Conservation (phyloP, 106 monocot species). For the Gastrodia elata region DNA sequence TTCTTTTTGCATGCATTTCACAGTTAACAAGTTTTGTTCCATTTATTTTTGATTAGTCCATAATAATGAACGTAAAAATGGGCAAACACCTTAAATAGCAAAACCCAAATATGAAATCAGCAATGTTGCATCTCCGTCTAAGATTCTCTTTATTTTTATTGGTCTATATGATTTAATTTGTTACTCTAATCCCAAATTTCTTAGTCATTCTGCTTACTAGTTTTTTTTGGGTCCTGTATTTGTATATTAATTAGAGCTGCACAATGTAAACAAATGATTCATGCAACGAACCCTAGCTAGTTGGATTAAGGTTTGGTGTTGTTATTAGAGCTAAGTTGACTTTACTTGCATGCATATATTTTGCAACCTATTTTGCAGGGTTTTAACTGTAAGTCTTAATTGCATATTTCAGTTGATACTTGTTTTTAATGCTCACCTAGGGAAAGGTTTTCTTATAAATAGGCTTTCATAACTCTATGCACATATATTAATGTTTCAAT, state of each 20-base stretch:
- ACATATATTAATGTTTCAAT: no score
- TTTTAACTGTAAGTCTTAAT: background rate
- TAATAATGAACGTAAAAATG: background rate
- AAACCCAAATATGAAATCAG: background rate
- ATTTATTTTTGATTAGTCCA: background rate
- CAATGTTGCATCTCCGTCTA: background rate
- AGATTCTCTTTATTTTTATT: background rate
- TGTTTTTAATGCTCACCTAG: background rate
- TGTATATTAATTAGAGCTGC: no score
- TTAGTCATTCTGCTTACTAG: background rate
- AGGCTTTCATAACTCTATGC: no score
- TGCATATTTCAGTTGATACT: background rate
- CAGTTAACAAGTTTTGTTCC: background rate
- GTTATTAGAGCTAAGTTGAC: no score
- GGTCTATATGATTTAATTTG: background rate
- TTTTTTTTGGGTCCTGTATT: background rate
- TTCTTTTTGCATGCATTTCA: background rate
- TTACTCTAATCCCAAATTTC: background rate
- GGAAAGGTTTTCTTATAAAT: no score
- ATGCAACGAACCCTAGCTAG: no score
- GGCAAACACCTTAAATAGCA: background rate
- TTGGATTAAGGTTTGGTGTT: no score
- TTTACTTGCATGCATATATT: no score
- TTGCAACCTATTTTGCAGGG: no score
- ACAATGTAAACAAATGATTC: no score